These are phyloP conservation scores for Heterobasidion annosum DNA, from an alignment of 1,284 basidiomycete species.

Conservation along the genomic window DNA sequence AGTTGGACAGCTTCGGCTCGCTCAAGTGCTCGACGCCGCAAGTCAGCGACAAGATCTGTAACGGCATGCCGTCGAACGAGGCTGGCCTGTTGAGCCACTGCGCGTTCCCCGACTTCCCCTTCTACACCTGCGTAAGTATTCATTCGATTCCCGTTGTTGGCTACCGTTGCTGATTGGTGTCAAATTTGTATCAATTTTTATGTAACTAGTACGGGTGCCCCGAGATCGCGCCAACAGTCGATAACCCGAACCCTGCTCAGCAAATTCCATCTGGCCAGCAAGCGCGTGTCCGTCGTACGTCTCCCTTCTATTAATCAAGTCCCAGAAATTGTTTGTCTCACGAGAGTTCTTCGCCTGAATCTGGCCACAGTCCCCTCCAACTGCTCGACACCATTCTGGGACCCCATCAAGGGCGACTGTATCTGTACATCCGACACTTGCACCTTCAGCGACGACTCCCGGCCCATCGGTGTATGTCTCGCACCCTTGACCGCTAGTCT, in stretches of 20 bases:
- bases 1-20: slow-evolving; percentile 42
- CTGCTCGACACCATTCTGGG: slow-evolving; percentile 76
- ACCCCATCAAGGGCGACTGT: slow-evolving; percentile 59
- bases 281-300: slow-evolving; percentile 45
- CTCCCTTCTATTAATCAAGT: background rate
- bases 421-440: slow-evolving; percentile 49
- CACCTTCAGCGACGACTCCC: slow-evolving; percentile 52
- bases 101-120: slow-evolving; percentile 65
- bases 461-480: slow-evolving; percentile 55
- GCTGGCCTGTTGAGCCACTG: slow-evolving; percentile 52
- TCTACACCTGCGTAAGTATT: slow-evolving; percentile 60
- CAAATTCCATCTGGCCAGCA: slow-evolving; percentile 30
- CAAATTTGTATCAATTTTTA: background rate
- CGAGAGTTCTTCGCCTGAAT: background rate
- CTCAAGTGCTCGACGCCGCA: slow-evolving; percentile 58
- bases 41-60: slow-evolving; percentile 57
- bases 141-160: background rate
- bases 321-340: background rate
- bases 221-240: slow-evolving; percentile 36
- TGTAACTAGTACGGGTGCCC: slow-evolving; percentile 63
- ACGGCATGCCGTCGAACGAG: slow-evolving; percentile 63
- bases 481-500: background rate
- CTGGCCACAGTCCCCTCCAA: slow-evolving; percentile 46
- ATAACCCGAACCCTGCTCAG: slow-evolving; percentile 61
- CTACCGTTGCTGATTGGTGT: background rate